Evolutionary conservation across 116 monocot genomes (phyloP).

Genomic region (Zostera marina): DNA sequence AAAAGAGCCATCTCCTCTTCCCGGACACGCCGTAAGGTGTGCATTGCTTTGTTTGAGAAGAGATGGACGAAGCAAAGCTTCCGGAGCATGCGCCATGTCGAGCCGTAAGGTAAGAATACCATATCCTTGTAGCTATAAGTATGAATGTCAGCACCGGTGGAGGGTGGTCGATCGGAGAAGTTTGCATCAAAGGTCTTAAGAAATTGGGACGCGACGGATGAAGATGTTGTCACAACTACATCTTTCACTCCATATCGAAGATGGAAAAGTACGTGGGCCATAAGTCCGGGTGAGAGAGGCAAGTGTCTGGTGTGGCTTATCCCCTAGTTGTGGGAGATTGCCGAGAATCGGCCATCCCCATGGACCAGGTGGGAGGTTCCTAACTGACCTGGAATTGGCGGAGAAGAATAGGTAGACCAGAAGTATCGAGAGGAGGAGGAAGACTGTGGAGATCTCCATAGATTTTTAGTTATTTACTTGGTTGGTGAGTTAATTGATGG

Average conservation of each 20-base stretch:
- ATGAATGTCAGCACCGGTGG: constrained; percentile 33
- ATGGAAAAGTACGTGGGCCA: constrained; percentile 45
- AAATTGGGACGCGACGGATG: constrained; percentile 24
- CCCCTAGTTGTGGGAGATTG: constrained; percentile 48
- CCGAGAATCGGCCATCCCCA: constrained; percentile 51
- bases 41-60: constrained; percentile 46
- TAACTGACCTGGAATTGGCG: background rate
- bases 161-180: constrained; percentile 43
- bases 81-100: constrained; percentile 35
- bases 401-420: constrained; percentile 8
- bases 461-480: no score
- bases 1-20: constrained; percentile 22
- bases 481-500: no score
- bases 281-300: constrained; percentile 21
- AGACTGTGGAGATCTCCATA: no score
- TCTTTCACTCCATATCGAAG: constrained; percentile 33
- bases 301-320: constrained; percentile 41
- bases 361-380: constrained; percentile 39
- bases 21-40: constrained; percentile 23
- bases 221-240: constrained; percentile 28
- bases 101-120: constrained; percentile 44
- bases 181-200: constrained; percentile 44
- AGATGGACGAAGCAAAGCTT: constrained; percentile 44
- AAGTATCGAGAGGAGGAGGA: background rate
- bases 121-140: constrained; percentile 47